These are phyloP conservation scores for Pneumocystis sp. DNA, from an alignment of 1,139 yeast genomes.

Conservation along the genomic window DNA sequence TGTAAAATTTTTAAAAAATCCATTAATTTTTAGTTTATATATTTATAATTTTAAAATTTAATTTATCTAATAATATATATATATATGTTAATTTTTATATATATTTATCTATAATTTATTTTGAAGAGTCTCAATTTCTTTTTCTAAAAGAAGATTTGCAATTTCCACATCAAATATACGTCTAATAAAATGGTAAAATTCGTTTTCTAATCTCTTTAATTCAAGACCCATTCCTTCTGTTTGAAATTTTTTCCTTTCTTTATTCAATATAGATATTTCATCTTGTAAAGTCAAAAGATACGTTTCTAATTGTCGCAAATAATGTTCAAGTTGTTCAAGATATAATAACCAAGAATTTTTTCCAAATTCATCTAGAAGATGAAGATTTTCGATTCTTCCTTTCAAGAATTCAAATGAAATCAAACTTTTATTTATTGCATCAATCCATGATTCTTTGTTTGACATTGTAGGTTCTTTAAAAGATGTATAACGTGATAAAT, in stretches of 20 bases:
- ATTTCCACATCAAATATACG: neutral
- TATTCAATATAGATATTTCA: neutral
- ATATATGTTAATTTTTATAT: neutral
- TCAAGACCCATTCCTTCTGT: neutral
- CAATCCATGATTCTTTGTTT: neutral
- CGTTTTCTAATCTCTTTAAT: neutral
- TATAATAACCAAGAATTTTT: neutral
- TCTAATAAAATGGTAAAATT: neutral
- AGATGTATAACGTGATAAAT: constrained; percentile 1
- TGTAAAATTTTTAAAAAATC: too few relatives aligned
- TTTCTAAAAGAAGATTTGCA: neutral
- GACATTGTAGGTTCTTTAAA: neutral
- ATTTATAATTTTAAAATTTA: neutral
- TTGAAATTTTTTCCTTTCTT: neutral
- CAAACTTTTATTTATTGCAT: neutral
- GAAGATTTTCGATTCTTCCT: neutral
- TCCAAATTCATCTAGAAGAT: neutral
- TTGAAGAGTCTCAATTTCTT: neutral
- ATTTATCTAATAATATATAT: neutral
- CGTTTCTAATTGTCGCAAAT: neutral
- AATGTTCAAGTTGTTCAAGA: neutral
- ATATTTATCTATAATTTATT: neutral
- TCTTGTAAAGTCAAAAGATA: neutral
- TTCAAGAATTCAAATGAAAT: neutral
- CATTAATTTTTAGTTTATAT: neutral